Conservation (phyloP, 2,329 filamentous ascomycete genomes). For the Fusarium pseudocircinatum region DNA sequence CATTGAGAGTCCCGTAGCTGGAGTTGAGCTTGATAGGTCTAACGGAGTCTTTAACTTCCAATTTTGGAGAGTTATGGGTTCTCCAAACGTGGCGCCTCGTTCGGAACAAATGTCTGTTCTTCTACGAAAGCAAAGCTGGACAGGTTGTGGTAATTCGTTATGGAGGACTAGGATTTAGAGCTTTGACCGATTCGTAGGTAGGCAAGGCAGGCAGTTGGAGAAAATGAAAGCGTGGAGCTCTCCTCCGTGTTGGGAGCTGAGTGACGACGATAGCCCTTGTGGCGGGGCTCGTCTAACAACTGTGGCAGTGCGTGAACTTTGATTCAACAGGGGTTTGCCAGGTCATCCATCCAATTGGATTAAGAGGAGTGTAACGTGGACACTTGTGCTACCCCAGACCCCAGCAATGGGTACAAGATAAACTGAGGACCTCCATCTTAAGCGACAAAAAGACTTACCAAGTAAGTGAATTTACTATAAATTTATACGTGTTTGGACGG, state of each 20-base stretch:
- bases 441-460: background rate
- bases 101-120: background rate
- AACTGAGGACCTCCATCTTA: background rate
- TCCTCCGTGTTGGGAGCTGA: background rate
- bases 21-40: background rate
- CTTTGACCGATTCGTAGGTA: slow-evolving; percentile 17
- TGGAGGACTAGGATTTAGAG: slow-evolving; percentile 23
- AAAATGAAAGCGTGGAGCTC: slow-evolving; percentile 17
- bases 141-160: slow-evolving; percentile 14
- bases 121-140: background rate
- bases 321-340: slow-evolving; percentile 16
- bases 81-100: background rate
- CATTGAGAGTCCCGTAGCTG: slow-evolving; percentile 7
- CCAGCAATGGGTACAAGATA: background rate
- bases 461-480: background rate
- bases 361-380: slow-evolving; percentile 21
- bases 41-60: background rate
- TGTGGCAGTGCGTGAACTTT: slow-evolving; percentile 25
- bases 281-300: slow-evolving; percentile 12
- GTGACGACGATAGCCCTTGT: slow-evolving; percentile 17
- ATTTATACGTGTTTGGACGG: too few species aligned
- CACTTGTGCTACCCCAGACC: slow-evolving; percentile 19
- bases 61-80: background rate
- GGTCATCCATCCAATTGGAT: background rate
- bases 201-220: background rate